Base-by-base conservation (phyloP, 805 yeast species). In the Kodamaea sagamina region DNA sequence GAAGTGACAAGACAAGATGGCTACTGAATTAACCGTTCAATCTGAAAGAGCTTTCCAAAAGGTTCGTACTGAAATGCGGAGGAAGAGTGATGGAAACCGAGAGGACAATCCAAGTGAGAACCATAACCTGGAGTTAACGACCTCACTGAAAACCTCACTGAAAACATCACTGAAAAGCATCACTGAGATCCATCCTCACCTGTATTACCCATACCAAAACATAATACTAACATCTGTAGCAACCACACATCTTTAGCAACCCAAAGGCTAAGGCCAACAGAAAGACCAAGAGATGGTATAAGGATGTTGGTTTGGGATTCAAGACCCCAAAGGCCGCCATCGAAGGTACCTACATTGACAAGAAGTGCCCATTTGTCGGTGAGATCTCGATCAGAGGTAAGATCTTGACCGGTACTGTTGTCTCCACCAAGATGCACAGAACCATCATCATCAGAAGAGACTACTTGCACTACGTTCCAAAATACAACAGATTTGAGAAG, bases 21-120 rank as follows among this genome's bases (percentile, higher is more conserved):
- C 98, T 74, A 86, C 98, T 78, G 99, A 93, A 85, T 89, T 93
- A 82, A 92, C 97, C 77, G 99, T 93, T 82, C 99, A 93, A 86
- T 86, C 97, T 74, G 99, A 93, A 85, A 92, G 96, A 81, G 99
- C 99, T 89, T 93, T 86, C 96, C 99, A 93, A 85, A 93, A 93
- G 95, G 96, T 88, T 81, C 74, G 95, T 76, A 62, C 39, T 24
- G 28, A 42, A 19, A 28, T 24, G 32, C 16, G 18, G 18, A 13
- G 22, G 6, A 29, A 36, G 17, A 15, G n/a, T 31, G 29, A 15
- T 6, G 21, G 13, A n/a, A 29, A 5, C 9, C 17, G 13, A 29
- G 34, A 12, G 17, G 24, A 32, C 12, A 34, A 34, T 10, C 8
- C 5, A 8, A 9, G 26, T 11, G 27, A 21, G 18, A 7, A 21